Base-by-base conservation (phyloP, 1,284 basidiomycete species). In the Tilletia caries region DNA sequence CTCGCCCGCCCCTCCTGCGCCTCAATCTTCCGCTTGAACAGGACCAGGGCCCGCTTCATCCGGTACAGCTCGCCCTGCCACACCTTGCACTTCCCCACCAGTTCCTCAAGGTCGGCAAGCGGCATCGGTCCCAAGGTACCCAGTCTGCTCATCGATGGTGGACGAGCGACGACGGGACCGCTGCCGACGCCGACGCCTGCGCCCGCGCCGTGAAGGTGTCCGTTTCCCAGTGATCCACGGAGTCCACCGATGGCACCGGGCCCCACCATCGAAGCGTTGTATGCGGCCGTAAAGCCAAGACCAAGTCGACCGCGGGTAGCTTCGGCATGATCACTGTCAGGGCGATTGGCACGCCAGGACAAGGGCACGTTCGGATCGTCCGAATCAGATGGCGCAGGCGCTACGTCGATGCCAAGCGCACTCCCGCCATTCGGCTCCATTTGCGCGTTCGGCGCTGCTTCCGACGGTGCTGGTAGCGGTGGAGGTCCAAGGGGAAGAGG, bases 21-120 rank as follows among this genome's bases (percentile, higher is more conserved):
- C 29, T 62, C 58, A 34, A 62, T 62, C 32, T 34, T 32, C 32
- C 32, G 27, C 58, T 62, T 62, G 58, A 62, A 62, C 10, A 62
- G 18, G 15, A 62, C 32, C 29, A 62, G 23, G 18, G 58, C 58
- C 32, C 32, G 27, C 58, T 62, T 62, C 58, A 62, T 62, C 58
- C 58, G 58, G 32, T 62, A 62, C 32, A 62, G 29, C 32, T 33
- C 58, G 58, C 32, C 58, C 58, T 62, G 58, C 32, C 58, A 34
- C 5, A 29, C 58, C 58, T 62, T 62, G 58, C 58, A 62, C 32
- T 23, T 29, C 4, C 20, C 32, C 33, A 62, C 58, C 29, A 62
- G 32, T 10, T 25, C 27, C 58, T 62, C 58, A 29, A 62, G 58
- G 29, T 62, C 58, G 32, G 58, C 29, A 37, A 62, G 29, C 3